Evolutionary conservation across 208 protist species (phyloP).

Genomic region (Giardia duodenalis): DNA sequence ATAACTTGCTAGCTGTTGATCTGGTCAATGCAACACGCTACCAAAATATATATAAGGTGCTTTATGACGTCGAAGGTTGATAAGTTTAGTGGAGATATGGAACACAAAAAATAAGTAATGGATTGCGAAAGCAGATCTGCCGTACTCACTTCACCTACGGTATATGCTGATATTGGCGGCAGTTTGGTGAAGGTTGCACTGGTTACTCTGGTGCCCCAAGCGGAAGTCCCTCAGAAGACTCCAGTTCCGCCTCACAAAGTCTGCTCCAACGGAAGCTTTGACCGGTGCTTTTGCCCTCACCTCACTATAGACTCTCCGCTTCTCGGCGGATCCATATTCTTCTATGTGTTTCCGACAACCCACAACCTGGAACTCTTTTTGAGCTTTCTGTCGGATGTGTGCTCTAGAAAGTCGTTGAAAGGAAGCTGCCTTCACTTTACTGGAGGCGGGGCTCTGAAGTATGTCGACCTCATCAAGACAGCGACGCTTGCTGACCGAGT

Average conservation of each 20-base stretch:
- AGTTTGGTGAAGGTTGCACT: too few relatives aligned
- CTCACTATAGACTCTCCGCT: background rate
- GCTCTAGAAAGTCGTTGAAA: background rate
- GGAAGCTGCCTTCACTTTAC: background rate
- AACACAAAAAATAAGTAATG: too few relatives aligned
- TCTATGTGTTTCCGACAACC: background rate
- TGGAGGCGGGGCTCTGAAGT: background rate
- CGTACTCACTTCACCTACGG: too few relatives aligned
- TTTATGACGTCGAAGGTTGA: too few relatives aligned
- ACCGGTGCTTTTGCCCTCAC: background rate
- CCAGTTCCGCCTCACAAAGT: too few relatives aligned
- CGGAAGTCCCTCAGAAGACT: too few relatives aligned
- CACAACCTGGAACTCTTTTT: background rate
- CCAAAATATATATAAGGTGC: background rate
- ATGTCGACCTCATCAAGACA: background rate
- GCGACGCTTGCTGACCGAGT: background rate
- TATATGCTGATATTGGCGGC: too few relatives aligned
- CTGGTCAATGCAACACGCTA: background rate
- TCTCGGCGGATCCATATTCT: background rate
- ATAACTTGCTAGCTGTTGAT: background rate
- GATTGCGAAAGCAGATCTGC: too few relatives aligned
- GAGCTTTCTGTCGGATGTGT: background rate
- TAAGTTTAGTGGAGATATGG: too few relatives aligned
- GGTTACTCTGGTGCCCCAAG: too few relatives aligned
- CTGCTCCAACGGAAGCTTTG: too few relatives aligned